A percentile compares a stretch with the other conserved stretches of the same genome.
These are phyloP conservation scores for Hypoxylon sp. DNA, from an alignment of 2,329 filamentous ascomycete species.

Conservation along the genomic window DNA sequence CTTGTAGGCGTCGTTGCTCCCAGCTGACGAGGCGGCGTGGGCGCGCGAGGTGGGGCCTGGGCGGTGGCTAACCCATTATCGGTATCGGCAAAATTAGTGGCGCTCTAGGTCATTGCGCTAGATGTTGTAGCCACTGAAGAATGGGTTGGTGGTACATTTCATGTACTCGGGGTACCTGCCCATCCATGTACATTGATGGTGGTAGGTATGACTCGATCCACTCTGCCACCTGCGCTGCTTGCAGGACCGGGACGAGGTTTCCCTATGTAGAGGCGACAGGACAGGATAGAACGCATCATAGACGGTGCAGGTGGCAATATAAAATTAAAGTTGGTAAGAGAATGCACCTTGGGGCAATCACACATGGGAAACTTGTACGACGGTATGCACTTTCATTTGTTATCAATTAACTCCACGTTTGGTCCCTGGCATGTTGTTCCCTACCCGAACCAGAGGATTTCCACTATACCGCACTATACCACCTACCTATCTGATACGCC, in stretches of 20 bases:
- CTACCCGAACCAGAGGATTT: conserved; percentile 10
- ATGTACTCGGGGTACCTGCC: neutral
- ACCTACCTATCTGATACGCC: conserved; percentile 29
- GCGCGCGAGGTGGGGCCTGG: conserved; percentile 21
- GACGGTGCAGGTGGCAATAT: conserved; percentile 11
- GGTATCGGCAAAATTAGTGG: conserved; percentile 17
- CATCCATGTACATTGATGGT: no score
- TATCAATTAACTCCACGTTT: conserved; percentile 2
- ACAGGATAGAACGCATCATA: conserved; percentile 7
- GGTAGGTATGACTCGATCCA: neutral
- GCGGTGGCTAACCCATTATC: conserved; percentile 21
- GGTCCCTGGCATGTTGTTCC: conserved; percentile 17
- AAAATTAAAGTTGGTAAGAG: conserved; percentile 19
- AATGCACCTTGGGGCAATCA: neutral
- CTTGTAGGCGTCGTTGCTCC: conserved; percentile 4
- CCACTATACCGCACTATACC: neutral
- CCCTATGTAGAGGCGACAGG: neutral
- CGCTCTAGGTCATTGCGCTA: conserved; percentile 4
- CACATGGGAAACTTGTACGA: neutral
- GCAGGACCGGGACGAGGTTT: neutral
- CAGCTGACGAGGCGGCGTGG: conserved; percentile 34
- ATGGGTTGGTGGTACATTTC: neutral
- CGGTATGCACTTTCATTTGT: neutral
- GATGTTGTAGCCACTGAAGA: neutral
- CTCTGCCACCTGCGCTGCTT: neutral